Percentiles rank a stretch among this genome's conserved stretches.
These are phyloP conservation scores for Chrysosphaeria jannelii DNA, from an alignment of 2,329 filamentous ascomycete genomes.

Conservation along the genomic window DNA sequence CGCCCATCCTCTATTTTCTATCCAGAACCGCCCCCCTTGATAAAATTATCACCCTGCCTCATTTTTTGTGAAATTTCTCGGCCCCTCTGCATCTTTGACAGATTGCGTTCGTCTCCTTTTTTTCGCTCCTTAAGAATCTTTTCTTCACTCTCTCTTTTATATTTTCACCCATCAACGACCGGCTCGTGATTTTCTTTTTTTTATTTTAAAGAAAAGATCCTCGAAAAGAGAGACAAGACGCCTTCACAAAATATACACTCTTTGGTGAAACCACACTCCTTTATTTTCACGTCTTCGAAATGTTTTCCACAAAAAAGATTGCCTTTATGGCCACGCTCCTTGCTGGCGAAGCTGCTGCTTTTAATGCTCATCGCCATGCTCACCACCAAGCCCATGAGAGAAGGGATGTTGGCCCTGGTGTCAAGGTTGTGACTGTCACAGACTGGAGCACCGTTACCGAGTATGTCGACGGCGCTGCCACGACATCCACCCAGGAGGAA, in stretches of 20 bases:
- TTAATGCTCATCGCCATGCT: constrained; percentile 13
- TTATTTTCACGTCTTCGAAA: constrained; percentile 2
- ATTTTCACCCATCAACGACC: not conserved
- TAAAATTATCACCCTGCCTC: too few relatives aligned
- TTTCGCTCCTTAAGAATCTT: constrained; percentile 2
- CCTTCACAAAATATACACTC: too few relatives aligned
- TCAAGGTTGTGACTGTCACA: constrained; percentile 10
- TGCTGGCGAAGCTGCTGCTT: constrained; percentile 13
- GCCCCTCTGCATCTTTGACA: constrained; percentile 22
- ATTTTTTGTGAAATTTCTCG: too few relatives aligned
- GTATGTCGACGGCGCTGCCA: constrained; percentile 7
- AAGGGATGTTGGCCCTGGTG: constrained; percentile 8
- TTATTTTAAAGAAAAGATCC: constrained; percentile 1
- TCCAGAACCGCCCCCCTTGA: too few relatives aligned
- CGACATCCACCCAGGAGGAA: constrained; percentile 4
- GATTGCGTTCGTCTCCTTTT: constrained; percentile 9
- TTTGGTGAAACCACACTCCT: constrained; percentile 1
- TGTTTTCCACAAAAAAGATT: constrained; percentile 7
- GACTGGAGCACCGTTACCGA: constrained; percentile 15
- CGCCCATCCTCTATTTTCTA: too few relatives aligned
- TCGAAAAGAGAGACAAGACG: too few relatives aligned
- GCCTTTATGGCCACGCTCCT: constrained; percentile 14
- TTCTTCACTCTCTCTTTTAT: not conserved
- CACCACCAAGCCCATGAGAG: constrained; percentile 10
- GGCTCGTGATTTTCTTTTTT: constrained; percentile 1